Conservation (phyloP, 2,329 filamentous ascomycete genomes). For the Coccinonectria pachysandricola region DNA sequence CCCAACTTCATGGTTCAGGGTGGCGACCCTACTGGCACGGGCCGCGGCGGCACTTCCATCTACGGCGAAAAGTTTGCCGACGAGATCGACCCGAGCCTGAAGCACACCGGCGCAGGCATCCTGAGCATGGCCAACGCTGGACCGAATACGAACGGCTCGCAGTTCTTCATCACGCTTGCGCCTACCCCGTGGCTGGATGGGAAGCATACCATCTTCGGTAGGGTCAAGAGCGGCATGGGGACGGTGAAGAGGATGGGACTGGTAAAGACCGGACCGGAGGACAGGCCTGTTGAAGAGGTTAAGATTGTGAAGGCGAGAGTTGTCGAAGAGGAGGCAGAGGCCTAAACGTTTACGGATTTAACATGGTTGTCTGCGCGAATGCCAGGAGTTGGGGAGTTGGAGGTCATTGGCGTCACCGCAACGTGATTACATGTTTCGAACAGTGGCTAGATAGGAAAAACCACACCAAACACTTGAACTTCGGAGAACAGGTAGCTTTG, state of each 20-base stretch:
- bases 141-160: constrained; percentile 84
- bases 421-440: too few relatives aligned
- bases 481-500: too few relatives aligned
- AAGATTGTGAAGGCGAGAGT: constrained; percentile 67
- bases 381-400: neutral
- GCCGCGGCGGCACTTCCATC: constrained; percentile 78
- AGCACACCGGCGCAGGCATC: constrained; percentile 89
- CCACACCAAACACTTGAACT: too few relatives aligned
- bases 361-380: neutral
- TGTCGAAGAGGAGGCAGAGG: constrained; percentile 41
- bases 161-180: constrained; percentile 93
- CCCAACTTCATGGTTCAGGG: constrained; percentile 94
- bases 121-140: constrained; percentile 95
- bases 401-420: too few relatives aligned
- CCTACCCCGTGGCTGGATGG: constrained; percentile 95
- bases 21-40: constrained; percentile 88
- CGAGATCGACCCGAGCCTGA: constrained; percentile 68
- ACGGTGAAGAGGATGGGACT: constrained; percentile 82
- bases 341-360: too few relatives aligned
- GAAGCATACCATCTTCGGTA: constrained; percentile 93
- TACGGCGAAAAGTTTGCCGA: constrained; percentile 92
- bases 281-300: constrained; percentile 72
- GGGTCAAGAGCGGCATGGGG: constrained; percentile 73
- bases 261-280: constrained; percentile 72
- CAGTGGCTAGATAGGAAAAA: too few relatives aligned